A percentile compares a stretch with the other conserved stretches of the same genome.
Evolutionary conservation across 345 rosid genomes (phyloP).

Genomic region (Rhizophora apiculata): DNA sequence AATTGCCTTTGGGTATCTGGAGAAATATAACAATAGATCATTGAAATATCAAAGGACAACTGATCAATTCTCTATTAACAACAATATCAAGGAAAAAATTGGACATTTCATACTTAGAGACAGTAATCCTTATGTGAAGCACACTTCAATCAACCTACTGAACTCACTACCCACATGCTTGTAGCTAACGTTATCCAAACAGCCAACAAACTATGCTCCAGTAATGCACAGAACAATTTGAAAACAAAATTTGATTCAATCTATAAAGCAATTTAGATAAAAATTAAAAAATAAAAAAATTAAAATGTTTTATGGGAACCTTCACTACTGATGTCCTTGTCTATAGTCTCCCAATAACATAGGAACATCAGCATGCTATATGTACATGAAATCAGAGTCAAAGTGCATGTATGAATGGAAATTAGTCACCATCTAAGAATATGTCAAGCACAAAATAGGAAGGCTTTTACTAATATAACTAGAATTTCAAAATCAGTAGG

Average conservation of each 20-base stretch:
- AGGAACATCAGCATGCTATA: not conserved
- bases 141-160: not conserved
- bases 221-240: not conserved
- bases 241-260: not conserved
- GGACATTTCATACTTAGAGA: not conserved
- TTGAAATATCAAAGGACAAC: conserved; percentile 8
- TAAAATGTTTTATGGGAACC: not conserved
- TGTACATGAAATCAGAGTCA: not conserved
- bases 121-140: not conserved
- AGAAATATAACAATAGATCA: conserved; percentile 26
- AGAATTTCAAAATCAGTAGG: not conserved
- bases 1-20: conserved; percentile 81
- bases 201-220: not conserved
- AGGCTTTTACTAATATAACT: not conserved
- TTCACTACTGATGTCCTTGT: not conserved
- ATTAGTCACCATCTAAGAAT: not conserved
- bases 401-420: not conserved
- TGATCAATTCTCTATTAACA: not conserved
- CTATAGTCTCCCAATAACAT: not conserved
- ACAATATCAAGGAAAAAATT: not conserved
- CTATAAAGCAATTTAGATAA: not conserved
- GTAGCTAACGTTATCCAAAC: not conserved
- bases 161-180: not conserved
- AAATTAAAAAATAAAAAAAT: not conserved
- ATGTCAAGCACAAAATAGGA: not conserved